Percentiles rank a stretch among this genome's conserved stretches.
These are phyloP conservation scores for Zea luxurians DNA, from an alignment of 176 grass and related monocot species.

Conservation along the genomic window DNA sequence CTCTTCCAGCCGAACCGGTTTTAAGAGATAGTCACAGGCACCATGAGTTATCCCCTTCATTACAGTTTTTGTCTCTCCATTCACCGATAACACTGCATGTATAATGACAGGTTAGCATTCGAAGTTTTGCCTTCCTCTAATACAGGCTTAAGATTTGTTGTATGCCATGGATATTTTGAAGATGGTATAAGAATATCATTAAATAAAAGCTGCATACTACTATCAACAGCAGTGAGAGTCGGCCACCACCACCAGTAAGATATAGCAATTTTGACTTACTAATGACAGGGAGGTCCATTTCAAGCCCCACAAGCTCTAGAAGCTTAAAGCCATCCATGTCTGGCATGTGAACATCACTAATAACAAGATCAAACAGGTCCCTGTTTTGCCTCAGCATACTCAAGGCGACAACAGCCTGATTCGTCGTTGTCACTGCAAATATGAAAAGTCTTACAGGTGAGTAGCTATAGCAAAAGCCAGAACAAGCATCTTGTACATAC, in stretches of 20 bases:
- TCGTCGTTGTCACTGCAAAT: constrained; percentile 74
- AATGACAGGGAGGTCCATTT: constrained; percentile 97
- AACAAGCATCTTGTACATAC: constrained; percentile 14
- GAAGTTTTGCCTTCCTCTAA: neutral
- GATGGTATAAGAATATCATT: neutral
- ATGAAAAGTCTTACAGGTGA: neutral
- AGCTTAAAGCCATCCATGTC: constrained; percentile 99
- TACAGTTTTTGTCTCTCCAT: constrained; percentile 91
- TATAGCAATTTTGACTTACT: constrained; percentile 55
- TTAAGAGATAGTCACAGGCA: constrained; percentile 91
- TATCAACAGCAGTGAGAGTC: constrained; percentile 19
- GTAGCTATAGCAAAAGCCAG: neutral
- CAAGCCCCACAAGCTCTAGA: constrained; percentile 88
- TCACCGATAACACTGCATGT: constrained; percentile 80
- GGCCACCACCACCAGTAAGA: neutral
- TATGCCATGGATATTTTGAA: neutral
- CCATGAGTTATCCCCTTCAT: constrained; percentile 99
- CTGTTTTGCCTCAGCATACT: constrained; percentile 84
- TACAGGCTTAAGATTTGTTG: neutral
- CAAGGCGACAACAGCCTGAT: constrained; percentile 75
- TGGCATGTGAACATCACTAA: constrained; percentile 96
- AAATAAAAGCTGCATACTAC: constrained; percentile 5
- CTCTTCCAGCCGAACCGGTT: constrained; percentile 91
- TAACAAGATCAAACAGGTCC: constrained; percentile 90
- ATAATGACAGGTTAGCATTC: constrained; percentile 36